Percentiles rank a stretch among this genome's conserved stretches.
Conservation (phyloP, 2,329 filamentous ascomycete genomes). For the Knoxdaviesia proteae region DNA sequence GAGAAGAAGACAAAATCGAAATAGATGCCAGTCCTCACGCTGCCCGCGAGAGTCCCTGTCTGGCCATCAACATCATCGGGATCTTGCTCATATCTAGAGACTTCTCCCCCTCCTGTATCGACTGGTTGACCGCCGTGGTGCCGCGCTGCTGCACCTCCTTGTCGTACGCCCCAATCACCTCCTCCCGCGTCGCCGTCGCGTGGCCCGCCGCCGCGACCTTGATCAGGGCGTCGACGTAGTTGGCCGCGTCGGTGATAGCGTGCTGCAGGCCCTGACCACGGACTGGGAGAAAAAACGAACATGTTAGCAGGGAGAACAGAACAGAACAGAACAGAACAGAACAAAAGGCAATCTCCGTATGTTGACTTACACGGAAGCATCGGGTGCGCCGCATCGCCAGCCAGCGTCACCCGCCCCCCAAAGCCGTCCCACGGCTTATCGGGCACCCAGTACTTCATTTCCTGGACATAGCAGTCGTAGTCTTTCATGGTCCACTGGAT, state of each 20-base stretch:
- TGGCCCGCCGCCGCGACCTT: conserved; percentile 5
- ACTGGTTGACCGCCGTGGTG: conserved; percentile 13
- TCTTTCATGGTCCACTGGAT: conserved; percentile 15
- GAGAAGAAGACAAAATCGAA: too few relatives aligned
- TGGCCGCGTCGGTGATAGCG: conserved; percentile 17
- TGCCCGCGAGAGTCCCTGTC: conserved; percentile 5
- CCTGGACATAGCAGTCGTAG: conserved; percentile 12
- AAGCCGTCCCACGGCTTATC: conserved; percentile 11
- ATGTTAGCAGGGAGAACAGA: too few relatives aligned
- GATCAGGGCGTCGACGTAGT: conserved; percentile 15
- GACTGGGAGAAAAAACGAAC: conserved; percentile 7
- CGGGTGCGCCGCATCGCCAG: conserved; percentile 20
- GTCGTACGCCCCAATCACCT: conserved; percentile 11
- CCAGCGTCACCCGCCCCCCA: conserved; percentile 14
- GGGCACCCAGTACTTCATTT: conserved; percentile 17
- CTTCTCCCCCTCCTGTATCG: conserved; percentile 12
- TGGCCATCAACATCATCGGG: conserved; percentile 14
- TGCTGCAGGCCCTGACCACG: conserved; percentile 25
- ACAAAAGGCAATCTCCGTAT: not conserved
- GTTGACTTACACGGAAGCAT: conserved; percentile 18
- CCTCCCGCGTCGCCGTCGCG: conserved; percentile 4
- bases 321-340: too few relatives aligned
- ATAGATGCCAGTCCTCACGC: too few relatives aligned
- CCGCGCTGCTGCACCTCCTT: conserved; percentile 14
- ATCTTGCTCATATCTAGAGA: conserved; percentile 11